A percentile compares a stretch with the other conserved stretches of the same genome.
These are phyloP conservation scores for Phascolomyces articulosus DNA, from an alignment of 371 early-diverging fungal species.

Conservation along the genomic window DNA sequence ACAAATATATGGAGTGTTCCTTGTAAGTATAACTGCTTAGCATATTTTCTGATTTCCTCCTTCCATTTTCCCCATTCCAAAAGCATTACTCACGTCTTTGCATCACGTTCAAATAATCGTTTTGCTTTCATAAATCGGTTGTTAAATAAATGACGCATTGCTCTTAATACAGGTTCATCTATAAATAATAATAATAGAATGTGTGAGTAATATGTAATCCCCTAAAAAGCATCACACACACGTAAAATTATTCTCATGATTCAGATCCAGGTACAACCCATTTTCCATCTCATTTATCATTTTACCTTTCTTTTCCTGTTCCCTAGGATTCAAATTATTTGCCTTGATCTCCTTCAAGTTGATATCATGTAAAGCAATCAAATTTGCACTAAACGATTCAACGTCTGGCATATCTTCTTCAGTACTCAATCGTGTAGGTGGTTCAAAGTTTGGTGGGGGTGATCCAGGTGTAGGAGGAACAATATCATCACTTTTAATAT, in stretches of 20 bases:
- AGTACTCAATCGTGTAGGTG: slow-evolving; percentile 8
- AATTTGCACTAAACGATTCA: slow-evolving; percentile 44
- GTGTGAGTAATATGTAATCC: no score
- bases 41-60: not conserved
- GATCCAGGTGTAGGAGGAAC: slow-evolving; percentile 30
- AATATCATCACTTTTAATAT: slow-evolving; percentile 12
- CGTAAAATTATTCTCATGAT: no score
- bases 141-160: slow-evolving; percentile 59
- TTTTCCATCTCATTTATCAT: not conserved
- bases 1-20: not conserved
- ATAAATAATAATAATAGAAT: not conserved
- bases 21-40: not conserved
- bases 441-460: slow-evolving; percentile 17
- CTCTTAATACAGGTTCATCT: slow-evolving; percentile 56
- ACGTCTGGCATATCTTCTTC: slow-evolving; percentile 42
- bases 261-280: no score
- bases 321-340: slow-evolving; percentile 50
- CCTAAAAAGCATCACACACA: not conserved
- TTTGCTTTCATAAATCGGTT: slow-evolving; percentile 63
- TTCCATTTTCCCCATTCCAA: not conserved
- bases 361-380: slow-evolving; percentile 39
- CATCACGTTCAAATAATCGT: slow-evolving; percentile 36
- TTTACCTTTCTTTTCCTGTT: slow-evolving; percentile 60
- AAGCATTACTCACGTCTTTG: slow-evolving; percentile 17
- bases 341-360: slow-evolving; percentile 44